phyloP scores from a whole-genome alignment of 2,329 filamentous ascomycete genomes.

The Metarhizium guizhouense region DNA sequence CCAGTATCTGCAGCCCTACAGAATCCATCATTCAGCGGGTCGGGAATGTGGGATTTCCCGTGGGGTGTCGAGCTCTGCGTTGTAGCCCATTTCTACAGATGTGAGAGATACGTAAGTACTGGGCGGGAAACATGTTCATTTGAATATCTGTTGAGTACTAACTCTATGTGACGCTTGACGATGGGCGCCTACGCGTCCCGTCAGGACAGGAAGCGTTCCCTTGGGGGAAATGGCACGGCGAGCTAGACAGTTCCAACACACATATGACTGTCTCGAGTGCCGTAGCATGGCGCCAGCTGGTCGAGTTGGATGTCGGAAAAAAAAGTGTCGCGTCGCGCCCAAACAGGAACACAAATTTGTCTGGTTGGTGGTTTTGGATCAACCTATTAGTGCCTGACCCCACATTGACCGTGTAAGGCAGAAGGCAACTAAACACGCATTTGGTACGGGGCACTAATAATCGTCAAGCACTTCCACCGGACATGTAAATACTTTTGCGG shows the following conservation, averaged over 20 bases:
- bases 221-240: background rate
- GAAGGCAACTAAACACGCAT: no score
- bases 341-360: background rate
- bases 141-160: background rate
- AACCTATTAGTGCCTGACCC: background rate
- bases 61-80: constrained; percentile 1
- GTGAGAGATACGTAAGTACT: background rate
- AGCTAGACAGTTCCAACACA: constrained; percentile 24
- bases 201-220: background rate
- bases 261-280: constrained; percentile 18
- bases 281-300: constrained; percentile 18
- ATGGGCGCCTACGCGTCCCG: background rate
- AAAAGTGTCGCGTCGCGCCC: background rate
- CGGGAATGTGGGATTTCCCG: background rate
- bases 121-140: background rate
- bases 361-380: no score
- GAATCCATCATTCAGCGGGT: background rate
- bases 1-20: background rate
- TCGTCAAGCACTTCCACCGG: no score
- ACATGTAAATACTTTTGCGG: no score
- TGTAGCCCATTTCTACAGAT: constrained; percentile 10
- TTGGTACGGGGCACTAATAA: no score
- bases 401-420: background rate
- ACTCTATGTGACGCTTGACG: constrained; percentile 3
- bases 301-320: background rate